These are phyloP conservation scores for Capillidium rhysosporum DNA, from an alignment of 371 early-diverging fungal genomes.

Conservation along the genomic window DNA sequence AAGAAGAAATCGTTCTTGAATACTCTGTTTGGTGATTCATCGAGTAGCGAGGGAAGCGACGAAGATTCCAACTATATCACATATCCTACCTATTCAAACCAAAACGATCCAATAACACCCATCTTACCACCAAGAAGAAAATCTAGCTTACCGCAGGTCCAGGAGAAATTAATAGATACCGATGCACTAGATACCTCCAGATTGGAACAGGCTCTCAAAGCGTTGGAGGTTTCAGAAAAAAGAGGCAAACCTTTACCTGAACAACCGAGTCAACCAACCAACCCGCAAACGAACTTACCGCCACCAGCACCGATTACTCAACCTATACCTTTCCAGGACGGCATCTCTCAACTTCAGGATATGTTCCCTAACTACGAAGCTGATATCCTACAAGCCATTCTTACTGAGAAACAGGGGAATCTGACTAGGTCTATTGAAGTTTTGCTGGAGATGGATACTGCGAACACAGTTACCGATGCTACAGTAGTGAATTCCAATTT, in stretches of 20 bases:
- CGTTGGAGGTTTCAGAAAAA: too few species aligned
- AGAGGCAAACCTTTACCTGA: too few species aligned
- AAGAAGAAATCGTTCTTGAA: conserved; percentile 3
- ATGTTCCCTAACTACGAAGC: conserved; percentile 2
- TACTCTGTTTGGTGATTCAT: background rate
- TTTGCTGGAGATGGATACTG: conserved; percentile 1
- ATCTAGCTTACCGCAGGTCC: background rate
- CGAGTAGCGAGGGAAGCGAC: background rate
- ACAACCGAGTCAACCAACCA: background rate
- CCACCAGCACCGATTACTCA: background rate
- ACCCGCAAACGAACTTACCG: background rate
- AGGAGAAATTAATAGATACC: background rate
- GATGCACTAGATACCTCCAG: too few species aligned
- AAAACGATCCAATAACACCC: background rate
- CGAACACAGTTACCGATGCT: too few species aligned
- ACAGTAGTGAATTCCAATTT: too few species aligned
- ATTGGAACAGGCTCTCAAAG: too few species aligned
- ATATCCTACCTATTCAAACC: background rate
- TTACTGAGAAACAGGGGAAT: background rate
- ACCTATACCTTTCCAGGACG: background rate
- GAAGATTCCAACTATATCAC: background rate
- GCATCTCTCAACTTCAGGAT: background rate
- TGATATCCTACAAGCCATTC: conserved; percentile 1
- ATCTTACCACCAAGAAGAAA: background rate
- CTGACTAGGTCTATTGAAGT: background rate